Percentiles rank a stretch among this genome's conserved stretches.
phyloP scores from a whole-genome alignment of 306 rosid genomes.

The Lathyrus aphaca region DNA sequence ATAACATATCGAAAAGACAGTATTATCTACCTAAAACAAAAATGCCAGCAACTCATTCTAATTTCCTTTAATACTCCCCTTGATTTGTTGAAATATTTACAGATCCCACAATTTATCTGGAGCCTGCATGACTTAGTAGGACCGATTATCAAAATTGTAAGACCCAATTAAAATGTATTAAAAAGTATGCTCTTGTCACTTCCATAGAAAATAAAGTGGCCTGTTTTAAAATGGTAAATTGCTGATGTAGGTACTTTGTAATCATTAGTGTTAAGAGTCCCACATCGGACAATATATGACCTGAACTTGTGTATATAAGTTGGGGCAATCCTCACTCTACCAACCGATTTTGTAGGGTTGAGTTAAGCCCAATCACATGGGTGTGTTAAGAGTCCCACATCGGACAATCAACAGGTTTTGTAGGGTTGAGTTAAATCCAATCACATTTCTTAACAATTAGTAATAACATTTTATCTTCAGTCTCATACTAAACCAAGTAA shows the following conservation, averaged over 20 bases:
- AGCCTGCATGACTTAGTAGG: neutral
- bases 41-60: neutral
- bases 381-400: no score
- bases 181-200: neutral
- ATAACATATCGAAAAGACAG: constrained; percentile 4
- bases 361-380: no score
- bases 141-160: neutral
- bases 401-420: no score
- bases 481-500: neutral
- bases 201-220: neutral
- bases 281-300: no score
- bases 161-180: neutral
- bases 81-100: neutral
- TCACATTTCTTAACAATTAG: no score
- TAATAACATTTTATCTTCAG: neutral
- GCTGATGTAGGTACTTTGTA: neutral
- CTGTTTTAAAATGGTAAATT: neutral
- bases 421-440: no score
- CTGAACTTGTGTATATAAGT: no score
- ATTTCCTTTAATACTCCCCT: neutral
- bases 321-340: no score
- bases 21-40: constrained; percentile 8
- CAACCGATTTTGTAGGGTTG: no score
- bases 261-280: no score
- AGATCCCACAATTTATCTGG: neutral